Base-by-base conservation (phyloP, 2,329 filamentous ascomycete genomes). In the Periconia sp. region DNA sequence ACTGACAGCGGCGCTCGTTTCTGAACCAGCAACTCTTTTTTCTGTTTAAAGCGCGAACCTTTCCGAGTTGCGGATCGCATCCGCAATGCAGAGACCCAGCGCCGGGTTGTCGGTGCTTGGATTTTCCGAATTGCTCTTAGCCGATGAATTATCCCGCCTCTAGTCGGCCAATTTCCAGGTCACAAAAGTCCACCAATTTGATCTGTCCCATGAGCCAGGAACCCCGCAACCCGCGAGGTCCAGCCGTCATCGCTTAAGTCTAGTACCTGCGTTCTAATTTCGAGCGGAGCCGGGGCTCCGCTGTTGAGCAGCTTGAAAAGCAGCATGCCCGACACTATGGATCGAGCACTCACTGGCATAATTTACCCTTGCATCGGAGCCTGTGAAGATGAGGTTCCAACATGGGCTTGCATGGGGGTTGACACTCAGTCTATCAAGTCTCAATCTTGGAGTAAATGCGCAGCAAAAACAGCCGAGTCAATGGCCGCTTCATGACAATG, bases 401-500 rank as follows among this genome's bases (percentile, higher is more conserved):
- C 21, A 18, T 19, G 19, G 25, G 12, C 18, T 43, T 24, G 29
- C 38, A 11, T 40, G 37, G 28, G 28, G 16, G n/a, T 40, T 23
- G 19, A 19, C 31, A n/a, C n/a, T n/a, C n/a, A n/a, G n/a, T n/a
- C n/a, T n/a, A n/a, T n/a, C n/a, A n/a, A n/a, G n/a, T n/a, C n/a
- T n/a, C n/a, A n/a, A n/a, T n/a, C 24, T 45, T 23, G 49, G 51
- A 25, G 57, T 57, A 32, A 40, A 49, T 28, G 64, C 59, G 22
- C 62, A 68, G 29, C 52, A 52, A 30, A 52, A 48, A 6, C 35
- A 54, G 6, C 52, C 59, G 12, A 53, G 46, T 26, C 55, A 72
- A 60, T 79, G 76, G 76, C 75, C 76, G 1, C 42, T 78, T 9
- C 73, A 78, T 40, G 70, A 77, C 57, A 72, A 79, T 46, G 73